Evolutionary conservation across 2,329 filamentous ascomycete genomes (phyloP).

Genomic region (Alternaria longipes): DNA sequence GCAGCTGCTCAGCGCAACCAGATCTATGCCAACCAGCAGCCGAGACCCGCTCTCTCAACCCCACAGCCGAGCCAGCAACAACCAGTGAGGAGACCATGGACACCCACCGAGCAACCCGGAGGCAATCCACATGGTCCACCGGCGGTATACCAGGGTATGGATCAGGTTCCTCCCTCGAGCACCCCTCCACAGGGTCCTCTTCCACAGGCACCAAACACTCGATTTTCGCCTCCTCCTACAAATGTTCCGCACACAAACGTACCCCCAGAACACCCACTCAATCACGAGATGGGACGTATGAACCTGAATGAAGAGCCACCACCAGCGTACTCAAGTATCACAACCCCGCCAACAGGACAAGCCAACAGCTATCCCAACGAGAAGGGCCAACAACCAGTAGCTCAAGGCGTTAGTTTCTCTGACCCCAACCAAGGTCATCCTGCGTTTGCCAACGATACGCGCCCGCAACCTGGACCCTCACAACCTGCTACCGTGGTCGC

Average conservation of each 20-base stretch:
- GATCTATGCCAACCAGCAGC: slow-evolving; percentile 68
- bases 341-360: slow-evolving; percentile 48
- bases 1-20: slow-evolving; percentile 83
- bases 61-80: slow-evolving; percentile 53
- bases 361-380: slow-evolving; percentile 76
- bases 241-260: slow-evolving; percentile 18
- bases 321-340: slow-evolving; percentile 90
- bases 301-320: slow-evolving; percentile 84
- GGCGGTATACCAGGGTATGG: slow-evolving; percentile 87
- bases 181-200: slow-evolving; percentile 51
- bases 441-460: slow-evolving; percentile 87
- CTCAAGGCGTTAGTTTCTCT: slow-evolving; percentile 39
- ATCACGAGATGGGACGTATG: slow-evolving; percentile 86
- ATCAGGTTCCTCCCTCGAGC: slow-evolving; percentile 65
- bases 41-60: slow-evolving; percentile 60
- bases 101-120: slow-evolving; percentile 89
- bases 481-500: slow-evolving; percentile 47
- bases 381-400: slow-evolving; percentile 65
- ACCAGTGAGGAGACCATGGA: slow-evolving; percentile 78
- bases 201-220: slow-evolving; percentile 37
- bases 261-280: slow-evolving; percentile 70
- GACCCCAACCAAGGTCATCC: slow-evolving; percentile 72
- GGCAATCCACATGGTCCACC: slow-evolving; percentile 88
- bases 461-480: slow-evolving; percentile 58
- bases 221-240: slow-evolving; percentile 40